Conservation (phyloP, 495 filamentous ascomycete genomes). For the Podospora pseudopauciseta region DNA sequence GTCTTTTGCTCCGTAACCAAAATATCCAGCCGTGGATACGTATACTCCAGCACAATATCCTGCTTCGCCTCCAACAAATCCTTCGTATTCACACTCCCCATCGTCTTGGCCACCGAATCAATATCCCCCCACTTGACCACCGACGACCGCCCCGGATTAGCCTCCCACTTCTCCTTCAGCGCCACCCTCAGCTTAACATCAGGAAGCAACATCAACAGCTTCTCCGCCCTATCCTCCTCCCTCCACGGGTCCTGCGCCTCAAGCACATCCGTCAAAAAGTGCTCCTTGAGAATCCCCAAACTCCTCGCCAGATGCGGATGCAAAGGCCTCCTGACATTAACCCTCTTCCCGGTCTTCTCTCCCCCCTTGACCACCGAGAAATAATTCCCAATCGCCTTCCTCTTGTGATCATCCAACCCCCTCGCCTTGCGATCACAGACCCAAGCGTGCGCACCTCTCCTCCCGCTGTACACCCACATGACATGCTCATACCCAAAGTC, state of each 20-base stretch:
- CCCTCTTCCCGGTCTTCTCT: conserved; percentile 78
- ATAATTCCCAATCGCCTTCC: conserved; percentile 80
- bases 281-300: conserved; percentile 69
- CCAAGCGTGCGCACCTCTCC: conserved; percentile 96
- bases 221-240: conserved; percentile 59
- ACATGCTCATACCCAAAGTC: conserved; percentile 97
- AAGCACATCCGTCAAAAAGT: conserved; percentile 80
- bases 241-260: conserved; percentile 83
- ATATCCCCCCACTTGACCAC: conserved; percentile 90
- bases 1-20: conserved; percentile 96
- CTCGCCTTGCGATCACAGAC: conserved; percentile 90
- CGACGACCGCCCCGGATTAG: conserved; percentile 69
- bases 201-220: conserved; percentile 73
- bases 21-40: conserved; percentile 94
- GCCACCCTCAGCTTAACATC: conserved; percentile 69
- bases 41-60: conserved; percentile 93
- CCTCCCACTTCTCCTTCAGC: conserved; percentile 85
- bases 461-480: conserved; percentile 96
- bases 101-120: conserved; percentile 71
- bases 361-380: conserved; percentile 83
- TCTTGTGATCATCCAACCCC: conserved; percentile 74
- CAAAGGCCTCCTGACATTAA: conserved; percentile 78
- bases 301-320: conserved; percentile 90
- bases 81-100: conserved; percentile 60
- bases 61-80: conserved; percentile 84